These are phyloP conservation scores for Dryadomyces sulphureus DNA, from an alignment of 2,329 filamentous ascomycete species.

Conservation along the genomic window DNA sequence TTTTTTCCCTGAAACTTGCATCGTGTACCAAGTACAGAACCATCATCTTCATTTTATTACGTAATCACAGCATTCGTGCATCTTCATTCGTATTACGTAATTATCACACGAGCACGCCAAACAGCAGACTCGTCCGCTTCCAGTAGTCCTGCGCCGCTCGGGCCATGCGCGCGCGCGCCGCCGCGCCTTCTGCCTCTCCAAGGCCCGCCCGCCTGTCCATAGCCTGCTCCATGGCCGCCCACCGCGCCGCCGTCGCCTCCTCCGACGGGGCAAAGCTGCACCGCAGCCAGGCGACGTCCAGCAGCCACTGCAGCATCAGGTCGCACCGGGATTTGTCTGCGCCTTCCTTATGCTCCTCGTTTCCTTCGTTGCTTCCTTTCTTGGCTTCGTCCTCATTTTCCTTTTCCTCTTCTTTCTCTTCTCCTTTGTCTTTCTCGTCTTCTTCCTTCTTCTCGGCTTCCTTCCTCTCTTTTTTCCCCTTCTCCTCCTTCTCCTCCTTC, in stretches of 20 bases:
- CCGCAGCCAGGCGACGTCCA: slow-evolving; percentile 40
- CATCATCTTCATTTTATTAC: slow-evolving; percentile 3
- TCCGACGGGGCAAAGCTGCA: slow-evolving; percentile 23
- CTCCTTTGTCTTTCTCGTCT: slow-evolving; percentile 28
- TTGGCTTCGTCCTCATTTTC: slow-evolving; percentile 17
- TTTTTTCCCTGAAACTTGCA: no score
- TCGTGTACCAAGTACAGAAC: no score
- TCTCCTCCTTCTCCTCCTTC: slow-evolving; percentile 11
- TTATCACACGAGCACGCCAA: slow-evolving; percentile 51
- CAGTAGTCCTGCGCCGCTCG: slow-evolving; percentile 64
- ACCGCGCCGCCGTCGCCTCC: slow-evolving; percentile 9
- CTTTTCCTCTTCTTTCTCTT: slow-evolving; percentile 13
- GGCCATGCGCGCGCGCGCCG: slow-evolving; percentile 35
- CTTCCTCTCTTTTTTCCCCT: slow-evolving; percentile 7
- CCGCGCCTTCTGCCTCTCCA: slow-evolving; percentile 15
- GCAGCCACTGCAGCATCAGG: slow-evolving; percentile 43
- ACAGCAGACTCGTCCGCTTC: slow-evolving; percentile 68
- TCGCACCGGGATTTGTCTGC: slow-evolving; percentile 23
- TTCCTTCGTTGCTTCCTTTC: slow-evolving; percentile 3
- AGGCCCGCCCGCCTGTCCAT: slow-evolving; percentile 31
- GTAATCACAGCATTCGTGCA: slow-evolving; percentile 2
- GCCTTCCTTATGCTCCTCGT: slow-evolving; percentile 9
- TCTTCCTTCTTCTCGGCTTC: slow-evolving; percentile 27
- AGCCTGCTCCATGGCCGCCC: slow-evolving; percentile 25
- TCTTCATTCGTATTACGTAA: slow-evolving; percentile 1